These are phyloP conservation scores for Alternaria sp. DNA, from an alignment of 2,329 filamentous ascomycete species.

Conservation along the genomic window DNA sequence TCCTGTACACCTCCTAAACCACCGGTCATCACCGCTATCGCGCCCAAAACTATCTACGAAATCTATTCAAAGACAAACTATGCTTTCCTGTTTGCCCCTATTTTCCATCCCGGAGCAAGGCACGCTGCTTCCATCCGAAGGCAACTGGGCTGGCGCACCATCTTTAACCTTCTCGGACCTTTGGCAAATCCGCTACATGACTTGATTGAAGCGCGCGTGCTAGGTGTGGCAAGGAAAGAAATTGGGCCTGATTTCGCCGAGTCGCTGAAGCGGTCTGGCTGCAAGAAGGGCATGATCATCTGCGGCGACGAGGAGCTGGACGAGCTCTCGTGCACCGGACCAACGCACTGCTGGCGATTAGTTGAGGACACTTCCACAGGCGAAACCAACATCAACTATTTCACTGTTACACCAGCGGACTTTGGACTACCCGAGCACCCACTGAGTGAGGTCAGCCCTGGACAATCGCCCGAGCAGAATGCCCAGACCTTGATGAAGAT, in stretches of 20 bases:
- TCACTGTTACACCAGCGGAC: slow-evolving; percentile 80
- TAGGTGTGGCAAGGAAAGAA: slow-evolving; percentile 90
- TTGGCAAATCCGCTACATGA: slow-evolving; percentile 87
- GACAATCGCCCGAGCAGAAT: slow-evolving; percentile 86
- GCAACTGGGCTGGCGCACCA: slow-evolving; percentile 91
- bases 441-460: slow-evolving; percentile 79
- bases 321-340: slow-evolving; percentile 90
- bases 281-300: slow-evolving; percentile 84
- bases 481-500: slow-evolving; percentile 83
- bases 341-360: slow-evolving; percentile 88
- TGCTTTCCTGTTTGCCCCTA: slow-evolving; percentile 92
- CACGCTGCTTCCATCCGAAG: slow-evolving; percentile 85
- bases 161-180: slow-evolving; percentile 96
- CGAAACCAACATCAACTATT: slow-evolving; percentile 73
- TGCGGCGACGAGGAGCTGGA: slow-evolving; percentile 96
- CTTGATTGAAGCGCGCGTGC: slow-evolving; percentile 82
- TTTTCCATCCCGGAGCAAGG: slow-evolving; percentile 95
- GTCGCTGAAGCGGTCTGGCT: slow-evolving; percentile 77
- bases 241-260: slow-evolving; percentile 90
- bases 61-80: slow-evolving; percentile 88
- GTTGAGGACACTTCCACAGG: slow-evolving; percentile 57
- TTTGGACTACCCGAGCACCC: slow-evolving; percentile 83
- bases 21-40: slow-evolving; percentile 77
- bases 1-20: slow-evolving; percentile 75
- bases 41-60: slow-evolving; percentile 71